A percentile compares a stretch with the other conserved stretches of the same genome.
Conservation (phyloP, 1,139 yeast genomes). For the Trichomonascaceae sp. region DNA sequence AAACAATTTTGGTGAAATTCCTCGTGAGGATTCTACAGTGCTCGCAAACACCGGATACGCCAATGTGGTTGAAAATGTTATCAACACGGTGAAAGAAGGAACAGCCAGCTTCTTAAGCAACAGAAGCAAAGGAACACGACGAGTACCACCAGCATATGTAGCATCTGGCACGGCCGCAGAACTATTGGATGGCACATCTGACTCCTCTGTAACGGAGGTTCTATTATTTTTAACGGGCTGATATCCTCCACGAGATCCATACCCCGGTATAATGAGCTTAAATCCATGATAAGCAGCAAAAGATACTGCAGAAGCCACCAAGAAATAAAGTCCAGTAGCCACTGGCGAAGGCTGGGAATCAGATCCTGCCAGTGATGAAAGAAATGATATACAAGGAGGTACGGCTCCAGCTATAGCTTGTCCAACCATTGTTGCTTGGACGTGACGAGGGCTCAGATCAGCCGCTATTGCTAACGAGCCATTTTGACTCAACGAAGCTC, state of each 20-base stretch:
- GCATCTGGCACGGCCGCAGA: neutral
- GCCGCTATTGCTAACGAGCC: slow-evolving; percentile 87
- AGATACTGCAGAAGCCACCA: slow-evolving; percentile 16
- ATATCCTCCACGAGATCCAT: slow-evolving; percentile 4
- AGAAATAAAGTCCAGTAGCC: slow-evolving; percentile 48
- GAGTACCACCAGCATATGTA: neutral
- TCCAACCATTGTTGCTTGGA: slow-evolving; percentile 90
- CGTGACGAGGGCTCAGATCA: slow-evolving; percentile 67
- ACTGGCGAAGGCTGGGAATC: slow-evolving; percentile 28
- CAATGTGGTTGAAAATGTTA: slow-evolving; percentile 70
- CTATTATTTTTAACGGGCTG: slow-evolving; percentile 4
- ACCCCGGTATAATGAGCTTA: neutral
- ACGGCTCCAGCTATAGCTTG: slow-evolving; percentile 91
- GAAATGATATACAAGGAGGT: slow-evolving; percentile 71
- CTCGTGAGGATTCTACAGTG: slow-evolving; percentile 49
- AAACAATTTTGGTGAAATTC: slow-evolving; percentile 44
- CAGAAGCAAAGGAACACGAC: slow-evolving; percentile 42
- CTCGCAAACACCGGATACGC: slow-evolving; percentile 90
- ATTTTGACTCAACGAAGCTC: slow-evolving; percentile 72
- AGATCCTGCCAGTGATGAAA: slow-evolving; percentile 39
- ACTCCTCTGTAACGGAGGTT: slow-evolving; percentile 4
- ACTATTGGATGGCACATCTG: neutral
- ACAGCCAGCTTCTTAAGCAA: slow-evolving; percentile 55
- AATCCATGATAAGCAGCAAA: slow-evolving; percentile 11
- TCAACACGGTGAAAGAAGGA: slow-evolving; percentile 64